Evolutionary conservation across 306 rosid genomes (phyloP).

Genomic region (Ceratonia siliqua): DNA sequence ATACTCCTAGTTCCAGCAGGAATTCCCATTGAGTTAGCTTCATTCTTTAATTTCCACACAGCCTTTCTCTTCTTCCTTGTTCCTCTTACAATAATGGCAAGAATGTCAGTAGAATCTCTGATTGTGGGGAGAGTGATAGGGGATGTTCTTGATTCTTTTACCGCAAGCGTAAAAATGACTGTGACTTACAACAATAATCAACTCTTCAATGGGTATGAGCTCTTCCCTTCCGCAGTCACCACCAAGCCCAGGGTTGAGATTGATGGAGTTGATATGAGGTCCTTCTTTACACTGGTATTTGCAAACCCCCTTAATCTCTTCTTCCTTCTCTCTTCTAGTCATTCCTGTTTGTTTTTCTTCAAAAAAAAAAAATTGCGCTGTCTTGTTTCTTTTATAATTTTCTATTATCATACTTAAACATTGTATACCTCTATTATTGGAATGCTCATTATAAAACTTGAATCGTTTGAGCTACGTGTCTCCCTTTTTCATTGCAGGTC

Average conservation of each 20-base stretch:
- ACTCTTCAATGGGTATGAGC: conserved; percentile 75
- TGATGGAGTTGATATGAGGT: conserved; percentile 79
- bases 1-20: conserved; percentile 21
- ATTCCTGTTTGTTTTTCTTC: neutral
- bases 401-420: neutral
- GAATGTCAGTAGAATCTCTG: conserved; percentile 55
- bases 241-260: conserved; percentile 69
- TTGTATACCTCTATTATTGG: neutral
- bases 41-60: neutral
- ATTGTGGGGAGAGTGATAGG: conserved; percentile 80
- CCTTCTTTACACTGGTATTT: conserved; percentile 80
- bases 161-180: conserved; percentile 48
- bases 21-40: neutral
- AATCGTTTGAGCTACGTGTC: neutral
- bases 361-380: neutral
- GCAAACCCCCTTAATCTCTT: neutral
- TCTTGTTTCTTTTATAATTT: neutral
- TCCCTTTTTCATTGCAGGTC: conserved; percentile 44
- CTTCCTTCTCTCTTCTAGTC: no score
- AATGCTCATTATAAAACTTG: neutral
- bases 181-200: conserved; percentile 61
- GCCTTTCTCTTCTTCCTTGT: neutral
- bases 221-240: conserved; percentile 67
- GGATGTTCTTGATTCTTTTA: conserved; percentile 82
- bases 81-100: conserved; percentile 41